phyloP scores from a whole-genome alignment of 2,329 filamentous ascomycete species.

The Ceratocystiopsis sp. region DNA sequence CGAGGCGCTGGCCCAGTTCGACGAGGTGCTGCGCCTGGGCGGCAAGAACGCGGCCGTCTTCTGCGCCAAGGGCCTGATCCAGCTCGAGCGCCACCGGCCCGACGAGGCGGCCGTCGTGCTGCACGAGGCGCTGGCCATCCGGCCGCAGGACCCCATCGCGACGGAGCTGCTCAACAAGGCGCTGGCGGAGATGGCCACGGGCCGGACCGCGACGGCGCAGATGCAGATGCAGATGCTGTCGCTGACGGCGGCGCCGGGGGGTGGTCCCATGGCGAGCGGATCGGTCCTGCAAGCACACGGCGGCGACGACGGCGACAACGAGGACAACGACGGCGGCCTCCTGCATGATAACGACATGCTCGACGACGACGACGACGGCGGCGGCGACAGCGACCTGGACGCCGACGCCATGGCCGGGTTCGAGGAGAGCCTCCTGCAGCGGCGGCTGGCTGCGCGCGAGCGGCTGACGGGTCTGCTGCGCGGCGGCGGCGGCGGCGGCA shows the following conservation, averaged over 20 bases:
- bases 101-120: slow-evolving; percentile 67
- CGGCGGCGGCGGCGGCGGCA: not conserved
- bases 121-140: slow-evolving; percentile 68
- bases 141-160: slow-evolving; percentile 64
- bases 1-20: slow-evolving; percentile 63
- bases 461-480: slow-evolving; percentile 14
- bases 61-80: slow-evolving; percentile 65
- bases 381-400: slow-evolving; percentile 20
- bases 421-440: slow-evolving; percentile 32
- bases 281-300: not conserved
- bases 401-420: slow-evolving; percentile 29
- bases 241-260: not conserved
- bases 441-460: slow-evolving; percentile 26
- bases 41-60: slow-evolving; percentile 67
- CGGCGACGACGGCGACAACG: not conserved
- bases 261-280: too few species aligned
- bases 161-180: slow-evolving; percentile 63
- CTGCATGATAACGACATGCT: slow-evolving; percentile 5
- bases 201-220: not conserved
- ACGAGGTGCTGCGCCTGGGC: slow-evolving; percentile 69
- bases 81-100: slow-evolving; percentile 57
- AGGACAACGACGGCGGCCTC: slow-evolving; percentile 2
- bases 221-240: not conserved
- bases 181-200: slow-evolving; percentile 39
- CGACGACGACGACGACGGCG: slow-evolving; percentile 1